Evolutionary conservation across 2,329 filamentous ascomycete species (phyloP).

Genomic region (Ceratocystis albifundus): DNA sequence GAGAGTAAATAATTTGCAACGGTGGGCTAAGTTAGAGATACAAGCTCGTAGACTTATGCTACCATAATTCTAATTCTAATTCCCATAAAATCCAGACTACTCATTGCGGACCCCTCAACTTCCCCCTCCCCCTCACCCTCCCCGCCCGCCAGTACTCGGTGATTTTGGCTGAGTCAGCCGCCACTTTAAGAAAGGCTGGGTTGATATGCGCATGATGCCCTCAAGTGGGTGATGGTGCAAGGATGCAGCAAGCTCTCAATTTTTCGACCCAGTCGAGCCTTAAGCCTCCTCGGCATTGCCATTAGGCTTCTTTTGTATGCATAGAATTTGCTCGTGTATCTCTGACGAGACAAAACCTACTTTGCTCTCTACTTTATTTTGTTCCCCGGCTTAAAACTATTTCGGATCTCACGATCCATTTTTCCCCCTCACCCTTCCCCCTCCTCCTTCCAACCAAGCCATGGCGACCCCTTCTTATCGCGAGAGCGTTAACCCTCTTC

Average conservation of each 20-base stretch:
- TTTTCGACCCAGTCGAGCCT: conserved; percentile 22
- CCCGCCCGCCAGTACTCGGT: not conserved
- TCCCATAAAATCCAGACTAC: not conserved
- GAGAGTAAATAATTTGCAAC: not conserved
- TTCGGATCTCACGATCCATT: conserved; percentile 2
- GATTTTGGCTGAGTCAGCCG: conserved; percentile 19
- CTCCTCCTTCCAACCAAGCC: not conserved
- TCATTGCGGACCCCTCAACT: not conserved
- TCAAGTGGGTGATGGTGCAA: conserved; percentile 11
- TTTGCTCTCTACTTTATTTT: not conserved
- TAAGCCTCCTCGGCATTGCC: conserved; percentile 14
- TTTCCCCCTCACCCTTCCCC: no score
- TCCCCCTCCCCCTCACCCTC: no score
- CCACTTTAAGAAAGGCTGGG: conserved; percentile 13
- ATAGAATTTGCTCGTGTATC: conserved; percentile 5
- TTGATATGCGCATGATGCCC: conserved; percentile 21
- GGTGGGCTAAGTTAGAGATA: not conserved
- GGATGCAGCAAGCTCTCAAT: conserved; percentile 23
- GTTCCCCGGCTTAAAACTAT: not conserved
- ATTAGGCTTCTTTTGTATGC: conserved; percentile 19
- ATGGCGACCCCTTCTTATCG: conserved; percentile 34
- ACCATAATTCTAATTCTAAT: no score
- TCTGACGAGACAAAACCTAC: not conserved
- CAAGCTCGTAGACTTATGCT: not conserved
- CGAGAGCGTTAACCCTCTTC: conserved; percentile 49